phyloP scores from a whole-genome alignment of 2,329 filamentous ascomycete genomes.

The Fusarium lyarnte region DNA sequence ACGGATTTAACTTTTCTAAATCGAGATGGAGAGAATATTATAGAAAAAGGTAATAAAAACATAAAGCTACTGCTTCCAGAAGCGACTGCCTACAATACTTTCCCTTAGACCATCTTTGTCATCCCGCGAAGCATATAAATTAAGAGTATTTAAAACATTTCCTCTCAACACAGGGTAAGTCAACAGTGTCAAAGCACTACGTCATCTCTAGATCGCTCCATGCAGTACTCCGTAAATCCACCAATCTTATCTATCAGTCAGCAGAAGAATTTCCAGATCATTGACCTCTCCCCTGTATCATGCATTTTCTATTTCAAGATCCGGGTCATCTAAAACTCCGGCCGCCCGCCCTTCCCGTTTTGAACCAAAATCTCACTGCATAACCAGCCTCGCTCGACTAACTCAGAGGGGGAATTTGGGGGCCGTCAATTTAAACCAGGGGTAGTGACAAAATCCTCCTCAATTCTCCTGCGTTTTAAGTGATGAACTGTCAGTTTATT shows the following conservation, averaged over 20 bases:
- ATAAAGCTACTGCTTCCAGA: not conserved
- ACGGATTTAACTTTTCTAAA: too few species aligned
- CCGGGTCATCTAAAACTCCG: not conserved
- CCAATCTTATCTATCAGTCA: not conserved
- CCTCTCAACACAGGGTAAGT: not conserved
- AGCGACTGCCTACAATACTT: not conserved
- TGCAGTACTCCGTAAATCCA: not conserved
- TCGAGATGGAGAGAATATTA: fast-evolving
- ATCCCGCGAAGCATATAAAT: not conserved
- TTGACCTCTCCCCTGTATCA: not conserved
- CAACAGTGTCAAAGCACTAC: not conserved
- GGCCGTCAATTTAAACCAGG: not conserved
- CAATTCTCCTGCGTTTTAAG: fast-evolving
- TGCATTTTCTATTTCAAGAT: not conserved
- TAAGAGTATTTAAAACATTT: too few species aligned
- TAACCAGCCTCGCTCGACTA: not conserved
- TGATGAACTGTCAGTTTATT: fast-evolving
- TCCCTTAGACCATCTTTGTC: not conserved
- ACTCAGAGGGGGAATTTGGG: not conserved
- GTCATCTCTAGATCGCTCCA: not conserved
- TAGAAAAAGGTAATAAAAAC: not conserved
- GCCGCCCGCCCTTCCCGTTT: not conserved
- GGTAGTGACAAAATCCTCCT: not conserved
- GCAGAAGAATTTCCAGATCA: not conserved
- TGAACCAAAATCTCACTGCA: not conserved